phyloP scores from a whole-genome alignment of 441 rosid genomes.

The Omphalea diandra region DNA sequence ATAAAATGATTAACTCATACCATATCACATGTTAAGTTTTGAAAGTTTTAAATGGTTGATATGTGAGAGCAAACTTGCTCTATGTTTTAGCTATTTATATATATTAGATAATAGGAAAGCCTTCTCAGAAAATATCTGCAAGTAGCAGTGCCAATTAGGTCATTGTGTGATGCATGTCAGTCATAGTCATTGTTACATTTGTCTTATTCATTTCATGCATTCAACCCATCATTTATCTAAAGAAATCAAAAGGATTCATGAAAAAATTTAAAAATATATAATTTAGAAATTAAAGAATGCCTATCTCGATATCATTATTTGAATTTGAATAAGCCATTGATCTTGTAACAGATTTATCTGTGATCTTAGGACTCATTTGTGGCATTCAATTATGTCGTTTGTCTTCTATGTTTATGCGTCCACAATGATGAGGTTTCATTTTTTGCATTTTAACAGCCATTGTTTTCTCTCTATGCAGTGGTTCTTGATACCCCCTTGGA shows the following conservation, averaged over 20 bases:
- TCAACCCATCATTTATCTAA: neutral
- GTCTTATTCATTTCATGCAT: neutral
- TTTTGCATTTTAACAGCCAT: neutral
- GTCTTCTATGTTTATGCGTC: neutral
- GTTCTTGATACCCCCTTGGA: conserved; percentile 82
- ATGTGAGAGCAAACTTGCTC: too few species aligned
- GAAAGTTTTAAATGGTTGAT: too few species aligned
- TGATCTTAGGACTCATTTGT: neutral
- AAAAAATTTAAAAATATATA: too few species aligned
- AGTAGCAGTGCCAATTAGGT: neutral
- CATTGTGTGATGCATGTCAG: neutral
- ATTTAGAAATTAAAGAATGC: too few species aligned
- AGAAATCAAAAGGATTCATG: neutral
- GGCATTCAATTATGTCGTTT: neutral
- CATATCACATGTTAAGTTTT: too few species aligned
- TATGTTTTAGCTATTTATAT: too few species aligned
- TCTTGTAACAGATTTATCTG: neutral
- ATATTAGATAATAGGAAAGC: too few species aligned
- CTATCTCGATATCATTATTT: too few species aligned
- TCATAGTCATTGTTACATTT: neutral
- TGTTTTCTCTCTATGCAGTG: conserved; percentile 45
- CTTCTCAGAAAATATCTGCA: neutral
- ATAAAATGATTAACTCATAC: too few species aligned
- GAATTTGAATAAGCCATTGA: too few species aligned
- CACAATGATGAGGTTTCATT: neutral